Evolutionary conservation across 345 rosid genomes (phyloP), one percentile per base, ranked within the genome.

Genomic region (Physaria fendleri): DNA sequence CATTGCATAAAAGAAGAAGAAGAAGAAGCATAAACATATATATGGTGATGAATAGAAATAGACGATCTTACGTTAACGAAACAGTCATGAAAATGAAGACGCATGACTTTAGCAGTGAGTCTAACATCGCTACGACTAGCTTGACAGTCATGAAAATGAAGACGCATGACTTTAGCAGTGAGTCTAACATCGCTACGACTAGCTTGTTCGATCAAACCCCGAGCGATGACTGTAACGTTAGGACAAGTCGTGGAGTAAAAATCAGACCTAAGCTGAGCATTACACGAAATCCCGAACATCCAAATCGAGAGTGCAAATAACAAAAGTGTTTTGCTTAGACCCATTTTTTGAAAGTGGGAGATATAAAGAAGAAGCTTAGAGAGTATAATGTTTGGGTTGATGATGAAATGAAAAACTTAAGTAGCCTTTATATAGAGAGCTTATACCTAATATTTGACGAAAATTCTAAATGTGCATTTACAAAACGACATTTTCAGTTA

Each of bases 81-180:
- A n/a, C n/a, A n/a, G n/a, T n/a, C n/a, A 12, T 85, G 75, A 52
- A 71, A 71, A 39, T 71, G 70, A 33, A 71, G 75, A 42, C 75
- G 75, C 56, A 71, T 63, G 76, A 85, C 58, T n/a, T n/a, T n/a
- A n/a, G n/a, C n/a, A n/a, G n/a, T n/a, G n/a, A n/a, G n/a, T n/a
- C n/a, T n/a, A n/a, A n/a, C n/a, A n/a, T n/a, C n/a, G n/a, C n/a
- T n/a, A n/a, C n/a, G n/a, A n/a, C n/a, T n/a, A n/a, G n/a, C n/a
- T n/a, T n/a, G n/a, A 69, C 93, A 85, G 72, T 85, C 94, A 12
- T 85, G 75, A 52, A 71, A 71, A 39, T 71, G 70, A 33, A 71
- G 75, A 42, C 75, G 75, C 56, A 71, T 63, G 76, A 85, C 58
- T 67, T 67, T 59, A 49, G 71, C 71, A 40, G 71, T 48, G 50